Conservation (phyloP, 345 rosid species). For the Streptanthus diversifolius region DNA sequence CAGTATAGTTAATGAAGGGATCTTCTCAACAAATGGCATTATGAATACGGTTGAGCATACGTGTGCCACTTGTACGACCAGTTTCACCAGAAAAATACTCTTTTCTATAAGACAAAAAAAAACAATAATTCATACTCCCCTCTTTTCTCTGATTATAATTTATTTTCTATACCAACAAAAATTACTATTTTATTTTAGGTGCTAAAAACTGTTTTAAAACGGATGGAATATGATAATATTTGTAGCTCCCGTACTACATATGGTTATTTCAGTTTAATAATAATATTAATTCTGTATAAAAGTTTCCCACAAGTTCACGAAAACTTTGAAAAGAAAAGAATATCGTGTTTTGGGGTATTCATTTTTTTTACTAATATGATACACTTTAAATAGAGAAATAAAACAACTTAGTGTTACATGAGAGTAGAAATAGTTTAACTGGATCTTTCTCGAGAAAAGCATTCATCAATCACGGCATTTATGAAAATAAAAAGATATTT, state of each 20-base stretch:
- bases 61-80: slow-evolving; percentile 19
- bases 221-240: neutral
- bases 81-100: neutral
- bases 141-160: neutral
- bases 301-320: neutral
- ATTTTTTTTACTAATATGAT: too few relatives aligned
- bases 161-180: neutral
- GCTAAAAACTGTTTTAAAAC: neutral
- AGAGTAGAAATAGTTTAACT: too few relatives aligned
- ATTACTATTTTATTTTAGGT: neutral
- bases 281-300: neutral
- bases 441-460: too few relatives aligned
- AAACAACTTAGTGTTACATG: too few relatives aligned
- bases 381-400: too few relatives aligned
- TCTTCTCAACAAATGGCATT: slow-evolving; percentile 15
- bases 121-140: neutral
- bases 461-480: too few relatives aligned
- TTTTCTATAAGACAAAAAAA: neutral
- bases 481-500: neutral
- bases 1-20: neutral
- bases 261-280: neutral
- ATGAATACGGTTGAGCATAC: slow-evolving; percentile 23
- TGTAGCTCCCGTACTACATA: neutral
- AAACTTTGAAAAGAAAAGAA: neutral
- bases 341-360: neutral